Evolutionary conservation across 257 asterid species (phyloP).

Genomic region (Solanum acaule): DNA sequence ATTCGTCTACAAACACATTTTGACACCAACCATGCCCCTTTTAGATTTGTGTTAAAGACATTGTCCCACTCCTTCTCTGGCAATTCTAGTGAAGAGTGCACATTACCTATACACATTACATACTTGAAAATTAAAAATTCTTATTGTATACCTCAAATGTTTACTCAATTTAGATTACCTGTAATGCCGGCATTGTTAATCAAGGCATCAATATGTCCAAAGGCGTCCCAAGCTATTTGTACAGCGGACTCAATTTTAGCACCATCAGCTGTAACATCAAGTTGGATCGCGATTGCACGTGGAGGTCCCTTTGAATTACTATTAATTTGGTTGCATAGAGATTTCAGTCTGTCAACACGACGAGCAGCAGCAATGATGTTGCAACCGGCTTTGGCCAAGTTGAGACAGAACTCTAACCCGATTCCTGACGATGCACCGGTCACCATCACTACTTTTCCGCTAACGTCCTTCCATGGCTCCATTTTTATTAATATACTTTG

Average conservation of each 20-base stretch:
- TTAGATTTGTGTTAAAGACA: slow-evolving; percentile 14
- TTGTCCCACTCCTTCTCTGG: slow-evolving; percentile 17
- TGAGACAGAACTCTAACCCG: not conserved
- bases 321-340: not conserved
- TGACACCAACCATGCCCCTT: slow-evolving; percentile 23
- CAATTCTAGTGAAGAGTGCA: slow-evolving; percentile 14
- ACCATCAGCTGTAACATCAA: slow-evolving; percentile 28
- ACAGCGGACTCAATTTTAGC: slow-evolving; percentile 21
- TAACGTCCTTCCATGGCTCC: not conserved
- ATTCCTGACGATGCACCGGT: not conserved
- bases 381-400: not conserved
- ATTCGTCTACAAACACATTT: slow-evolving; percentile 17
- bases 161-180: not conserved
- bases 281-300: slow-evolving; percentile 36
- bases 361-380: not conserved
- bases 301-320: not conserved
- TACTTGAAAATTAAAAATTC: too few relatives aligned
- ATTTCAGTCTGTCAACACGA: not conserved
- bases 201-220: not conserved
- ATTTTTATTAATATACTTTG: not conserved
- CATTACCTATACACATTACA: not conserved
- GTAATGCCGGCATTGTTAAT: not conserved
- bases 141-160: too few relatives aligned
- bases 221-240: slow-evolving; percentile 33
- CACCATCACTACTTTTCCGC: not conserved